Conservation (phyloP, 345 rosid genomes). For the Anacardium occidentale region DNA sequence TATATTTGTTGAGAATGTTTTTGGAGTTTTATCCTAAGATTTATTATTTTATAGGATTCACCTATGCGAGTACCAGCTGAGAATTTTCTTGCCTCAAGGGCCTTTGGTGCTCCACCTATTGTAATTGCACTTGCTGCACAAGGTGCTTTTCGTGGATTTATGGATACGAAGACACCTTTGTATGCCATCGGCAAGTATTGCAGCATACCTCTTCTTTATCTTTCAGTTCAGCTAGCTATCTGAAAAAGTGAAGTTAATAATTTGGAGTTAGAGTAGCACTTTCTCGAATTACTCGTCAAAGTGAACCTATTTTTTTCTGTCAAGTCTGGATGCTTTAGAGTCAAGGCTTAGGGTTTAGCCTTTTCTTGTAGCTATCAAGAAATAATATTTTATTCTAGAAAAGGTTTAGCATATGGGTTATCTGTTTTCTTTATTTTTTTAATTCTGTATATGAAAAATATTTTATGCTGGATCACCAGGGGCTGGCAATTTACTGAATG, state of each 20-base stretch:
- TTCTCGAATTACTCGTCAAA: not conserved
- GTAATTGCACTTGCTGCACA: constrained; percentile 93
- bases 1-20: not conserved
- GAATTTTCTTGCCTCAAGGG: constrained; percentile 68
- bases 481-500: constrained; percentile 77
- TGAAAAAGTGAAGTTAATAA: not conserved
- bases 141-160: constrained; percentile 94
- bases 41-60: constrained; percentile 58
- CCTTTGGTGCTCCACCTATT: constrained; percentile 92
- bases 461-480: constrained; percentile 47
- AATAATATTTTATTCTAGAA: not conserved
- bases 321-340: not conserved
- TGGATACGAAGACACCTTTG: constrained; percentile 86
- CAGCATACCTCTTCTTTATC: constrained; percentile 17
- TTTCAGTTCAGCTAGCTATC: not conserved
- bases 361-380: no score
- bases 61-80: constrained; percentile 84
- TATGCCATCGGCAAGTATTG: constrained; percentile 85
- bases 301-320: not conserved
- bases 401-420: not conserved
- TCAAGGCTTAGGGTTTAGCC: no score
- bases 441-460: not conserved
- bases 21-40: not conserved
- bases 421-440: constrained; percentile 17
- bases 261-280: not conserved